phyloP scores from a whole-genome alignment of 1,139 yeast genomes.

The Chernovozyma aurita region DNA sequence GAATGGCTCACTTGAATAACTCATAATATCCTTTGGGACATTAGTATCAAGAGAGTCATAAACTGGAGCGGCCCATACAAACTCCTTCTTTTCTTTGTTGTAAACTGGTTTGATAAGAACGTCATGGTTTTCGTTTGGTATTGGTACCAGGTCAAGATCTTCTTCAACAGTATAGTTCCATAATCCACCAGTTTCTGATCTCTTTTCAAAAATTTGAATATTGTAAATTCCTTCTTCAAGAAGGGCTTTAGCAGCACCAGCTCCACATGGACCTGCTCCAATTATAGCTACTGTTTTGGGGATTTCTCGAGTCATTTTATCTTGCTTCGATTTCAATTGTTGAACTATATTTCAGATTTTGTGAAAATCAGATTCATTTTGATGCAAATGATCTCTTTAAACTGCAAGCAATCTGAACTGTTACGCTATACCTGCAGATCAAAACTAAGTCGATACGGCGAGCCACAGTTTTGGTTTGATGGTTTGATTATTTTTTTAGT shows the following conservation, averaged over 20 bases:
- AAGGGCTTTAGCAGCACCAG: slow-evolving; percentile 11
- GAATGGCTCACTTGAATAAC: slow-evolving; percentile 44
- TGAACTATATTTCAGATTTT: no score
- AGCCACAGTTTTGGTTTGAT: no score
- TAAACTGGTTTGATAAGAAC: slow-evolving; percentile 15
- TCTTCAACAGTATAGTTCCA: slow-evolving; percentile 41
- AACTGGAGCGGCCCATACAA: slow-evolving; percentile 39
- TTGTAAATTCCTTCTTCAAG: slow-evolving; percentile 7
- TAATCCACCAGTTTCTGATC: slow-evolving; percentile 47
- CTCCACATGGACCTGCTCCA: slow-evolving; percentile 62
- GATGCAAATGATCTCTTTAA: no score
- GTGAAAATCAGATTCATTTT: no score
- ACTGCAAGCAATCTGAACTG: slow-evolving; percentile 28
- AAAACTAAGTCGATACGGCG: no score
- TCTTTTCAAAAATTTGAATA: slow-evolving; percentile 39
- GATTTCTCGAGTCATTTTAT: slow-evolving; percentile 8
- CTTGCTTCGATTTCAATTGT: no score
- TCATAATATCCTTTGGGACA: slow-evolving; percentile 56
- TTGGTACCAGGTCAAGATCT: slow-evolving; percentile 9
- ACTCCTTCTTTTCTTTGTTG: slow-evolving; percentile 14
- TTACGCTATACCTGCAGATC: no score
- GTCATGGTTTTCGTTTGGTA: slow-evolving; percentile 17
- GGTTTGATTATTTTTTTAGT: no score
- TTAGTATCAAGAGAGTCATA: slow-evolving; percentile 57
- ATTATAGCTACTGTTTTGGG: slow-evolving; percentile 40